Evolutionary conservation across 106 monocot species (phyloP), one percentile per base, ranked within the genome.

Genomic region (Phalaenopsis aphrodite): DNA sequence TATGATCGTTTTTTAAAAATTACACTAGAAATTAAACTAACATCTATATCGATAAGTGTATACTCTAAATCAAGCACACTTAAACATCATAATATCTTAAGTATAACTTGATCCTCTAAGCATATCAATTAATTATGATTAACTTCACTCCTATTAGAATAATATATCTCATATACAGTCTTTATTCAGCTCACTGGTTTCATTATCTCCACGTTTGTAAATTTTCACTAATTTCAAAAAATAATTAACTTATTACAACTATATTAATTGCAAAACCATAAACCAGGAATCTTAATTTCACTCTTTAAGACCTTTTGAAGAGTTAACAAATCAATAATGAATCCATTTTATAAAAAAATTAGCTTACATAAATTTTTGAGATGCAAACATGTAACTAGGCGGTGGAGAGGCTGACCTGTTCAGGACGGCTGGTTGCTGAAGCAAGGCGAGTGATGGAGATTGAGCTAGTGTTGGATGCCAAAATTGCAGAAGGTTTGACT

Each of bases 381-480:
- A 69, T 12, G 23, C 36, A 69, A 38, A 8, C 64, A 65, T 65
- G 12, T 24, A 64, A 23, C 6, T 65, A 21, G n/a, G 64, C 24
- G 68, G 17, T 15, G 55, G 55, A 58, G 16, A 82, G 24, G 52
- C 72, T 57, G 77, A 98, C 98, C 94, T 98, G 94, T n/a, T 84
- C 85, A 68, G 93, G 89, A 16, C 99, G 86, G 1, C 72, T 89
- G 79, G 99, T 99, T 72, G 79, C 80, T 69, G 95, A 91, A 80
- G 99, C 99, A 80, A 99, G 81, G 45, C 95, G 95, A 23, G 99
- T 99, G 55, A 99, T 91, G 7, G 99, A 99, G 78, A 99, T 99
- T 8, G 95, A 99, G 84, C 99, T 99, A 48, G 99, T 99, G 79
- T 99, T 99, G 10, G 95, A 93, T 18, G 99, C 99, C 76, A 99